Evolutionary conservation across 345 rosid genomes (phyloP).

Genomic region (Eutrema yunnanense): DNA sequence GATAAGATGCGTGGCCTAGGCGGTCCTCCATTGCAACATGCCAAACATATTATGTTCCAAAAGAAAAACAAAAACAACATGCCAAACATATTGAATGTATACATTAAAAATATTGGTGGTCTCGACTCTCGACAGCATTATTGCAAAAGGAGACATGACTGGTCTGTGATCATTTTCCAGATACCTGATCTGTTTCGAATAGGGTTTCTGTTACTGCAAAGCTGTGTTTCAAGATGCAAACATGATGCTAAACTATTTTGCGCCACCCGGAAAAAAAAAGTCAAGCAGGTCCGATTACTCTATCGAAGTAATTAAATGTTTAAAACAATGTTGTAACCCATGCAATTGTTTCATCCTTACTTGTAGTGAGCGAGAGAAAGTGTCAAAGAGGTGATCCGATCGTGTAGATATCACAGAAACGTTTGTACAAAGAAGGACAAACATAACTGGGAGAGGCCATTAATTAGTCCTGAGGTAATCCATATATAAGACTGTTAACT

Average conservation of each 20-base stretch:
- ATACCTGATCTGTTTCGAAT: background rate
- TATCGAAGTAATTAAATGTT: background rate
- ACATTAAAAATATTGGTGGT: background rate
- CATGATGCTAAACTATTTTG: background rate
- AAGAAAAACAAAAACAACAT: too few species aligned
- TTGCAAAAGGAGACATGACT: background rate
- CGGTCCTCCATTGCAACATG: constrained; percentile 11
- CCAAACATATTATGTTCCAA: background rate
- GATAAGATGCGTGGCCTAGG: constrained; percentile 15
- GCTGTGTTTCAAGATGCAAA: background rate
- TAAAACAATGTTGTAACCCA: background rate
- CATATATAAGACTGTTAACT: too few species aligned
- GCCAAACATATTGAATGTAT: background rate
- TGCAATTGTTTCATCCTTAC: background rate
- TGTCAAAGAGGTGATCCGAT: too few species aligned
- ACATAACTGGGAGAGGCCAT: too few species aligned
- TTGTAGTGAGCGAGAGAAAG: background rate
- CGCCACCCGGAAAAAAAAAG: background rate
- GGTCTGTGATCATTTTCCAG: background rate
- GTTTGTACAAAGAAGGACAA: too few species aligned
- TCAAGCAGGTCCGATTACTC: background rate
- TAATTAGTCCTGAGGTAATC: too few species aligned
- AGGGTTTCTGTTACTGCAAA: background rate
- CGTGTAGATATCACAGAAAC: too few species aligned
- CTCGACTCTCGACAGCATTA: constrained; percentile 6